phyloP scores from a whole-genome alignment of 139 green algal genomes.

The Diplosphaera chodatii region DNA sequence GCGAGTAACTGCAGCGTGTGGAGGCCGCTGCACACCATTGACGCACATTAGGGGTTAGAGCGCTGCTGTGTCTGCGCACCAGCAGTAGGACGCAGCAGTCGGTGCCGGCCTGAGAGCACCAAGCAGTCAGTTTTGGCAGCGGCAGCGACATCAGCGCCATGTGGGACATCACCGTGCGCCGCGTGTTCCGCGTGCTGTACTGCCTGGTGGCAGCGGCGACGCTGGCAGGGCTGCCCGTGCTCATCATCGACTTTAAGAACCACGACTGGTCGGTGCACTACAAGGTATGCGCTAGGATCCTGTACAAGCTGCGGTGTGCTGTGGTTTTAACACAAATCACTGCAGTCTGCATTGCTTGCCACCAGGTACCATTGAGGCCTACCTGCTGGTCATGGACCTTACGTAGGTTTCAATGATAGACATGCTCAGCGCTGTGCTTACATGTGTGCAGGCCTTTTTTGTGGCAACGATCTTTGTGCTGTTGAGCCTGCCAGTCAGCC shows the following conservation, averaged over 20 bases:
- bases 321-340: neutral
- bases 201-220: conserved; percentile 25
- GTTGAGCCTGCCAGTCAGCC: conserved; percentile 74
- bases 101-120: neutral
- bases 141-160: neutral
- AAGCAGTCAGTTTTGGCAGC: too few species aligned
- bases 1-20: too few species aligned
- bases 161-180: conserved; percentile 2
- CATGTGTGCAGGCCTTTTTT: conserved; percentile 67
- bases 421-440: neutral
- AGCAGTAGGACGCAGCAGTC: too few species aligned
- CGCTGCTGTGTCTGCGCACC: too few species aligned
- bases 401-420: too few species aligned
- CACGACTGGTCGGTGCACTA: conserved; percentile 51
- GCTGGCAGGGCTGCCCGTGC: conserved; percentile 60
- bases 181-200: conserved; percentile 21
- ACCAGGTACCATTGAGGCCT: too few species aligned
- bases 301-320: neutral
- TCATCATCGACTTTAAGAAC: conserved; percentile 72
- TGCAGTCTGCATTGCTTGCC: too few species aligned
- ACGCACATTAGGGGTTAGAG: too few species aligned
- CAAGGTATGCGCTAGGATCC: conserved; percentile 18
- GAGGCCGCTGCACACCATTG: too few species aligned
- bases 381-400: too few species aligned
- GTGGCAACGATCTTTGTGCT: conserved; percentile 89